Base-by-base conservation (phyloP, 2,329 filamentous ascomycete genomes). In the Alternaria arbusti region DNA sequence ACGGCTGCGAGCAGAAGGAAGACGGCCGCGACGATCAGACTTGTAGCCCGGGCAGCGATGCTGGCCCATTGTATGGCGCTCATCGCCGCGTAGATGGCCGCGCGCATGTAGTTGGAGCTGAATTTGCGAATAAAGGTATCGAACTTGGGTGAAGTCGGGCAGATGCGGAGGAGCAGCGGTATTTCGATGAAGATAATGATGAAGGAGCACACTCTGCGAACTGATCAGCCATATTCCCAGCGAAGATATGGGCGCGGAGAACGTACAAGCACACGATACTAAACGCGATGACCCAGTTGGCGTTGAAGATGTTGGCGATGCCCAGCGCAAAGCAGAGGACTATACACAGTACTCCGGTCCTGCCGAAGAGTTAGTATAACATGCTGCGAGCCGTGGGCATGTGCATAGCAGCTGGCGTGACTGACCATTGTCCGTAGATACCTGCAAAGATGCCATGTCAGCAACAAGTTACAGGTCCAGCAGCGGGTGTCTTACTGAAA, bases 81-180 rank as follows among this genome's bases (percentile, higher is more conserved):
- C 91, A 98, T 95, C 78, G 88, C 83, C 61, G 83, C 82, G 82
- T 99, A 99, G 78, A 97, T 91, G 61, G 85, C 91, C 20, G 95
- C 95, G 82, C 96, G 94, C 90, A 96, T 96, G 85, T 94, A 98
- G 85, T 97, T 98, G 63, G 94, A 97, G 68, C 93, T 93, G 85
- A 99, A 92, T 76, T 88, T 90, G 82, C 95, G 94, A 81, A 99
- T 95, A 79, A 94, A 90, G 70, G 84, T 85, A 81, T 99, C 96
- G 83, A 99, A 99, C 69, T 88, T 89, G 68, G 90, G 82, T 13
- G 95, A 98, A 6, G 96, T 99, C 62, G 96, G 96, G 85, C 96
- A 99, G 84, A 99, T 97, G 82, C 96, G 92, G 66, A 99, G 90
- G 61, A 99, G 91, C 63, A 98, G 90, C 26, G 96, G 96, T 17